Evolutionary conservation across 495 filamentous ascomycete genomes (phyloP).

Genomic region (Sordaria brevicollis): DNA sequence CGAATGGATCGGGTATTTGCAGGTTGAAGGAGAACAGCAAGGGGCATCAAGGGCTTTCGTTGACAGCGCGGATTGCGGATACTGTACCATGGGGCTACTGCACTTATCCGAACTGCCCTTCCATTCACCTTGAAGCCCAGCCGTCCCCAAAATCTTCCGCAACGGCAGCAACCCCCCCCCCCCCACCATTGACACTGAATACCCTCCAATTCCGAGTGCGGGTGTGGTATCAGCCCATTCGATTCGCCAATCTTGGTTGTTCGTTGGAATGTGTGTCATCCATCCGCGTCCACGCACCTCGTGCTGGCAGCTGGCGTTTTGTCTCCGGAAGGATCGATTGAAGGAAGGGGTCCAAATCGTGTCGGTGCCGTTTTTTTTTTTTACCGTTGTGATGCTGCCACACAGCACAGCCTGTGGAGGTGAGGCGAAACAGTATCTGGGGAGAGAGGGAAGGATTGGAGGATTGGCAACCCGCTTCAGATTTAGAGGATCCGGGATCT

Average conservation of each 20-base stretch:
- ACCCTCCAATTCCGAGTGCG: neutral
- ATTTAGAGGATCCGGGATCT: neutral
- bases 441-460: neutral
- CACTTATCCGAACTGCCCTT: neutral
- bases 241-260: neutral
- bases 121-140: neutral
- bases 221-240: no score
- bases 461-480: neutral
- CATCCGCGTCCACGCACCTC: neutral
- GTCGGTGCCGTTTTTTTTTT: neutral
- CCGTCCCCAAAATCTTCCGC: neutral
- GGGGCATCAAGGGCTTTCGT: neutral
- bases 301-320: neutral
- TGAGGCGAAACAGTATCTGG: neutral
- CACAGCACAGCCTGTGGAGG: neutral
- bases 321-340: neutral
- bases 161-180: neutral
- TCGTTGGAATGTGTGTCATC: neutral
- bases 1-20: neutral
- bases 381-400: neutral
- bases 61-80: neutral
- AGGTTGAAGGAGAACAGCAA: neutral
- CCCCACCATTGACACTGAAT: neutral
- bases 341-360: neutral
- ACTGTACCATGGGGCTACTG: neutral